A percentile compares a stretch with the other conserved stretches of the same genome.
Conservation (phyloP, 345 rosid genomes). For the Citrus australasica region DNA sequence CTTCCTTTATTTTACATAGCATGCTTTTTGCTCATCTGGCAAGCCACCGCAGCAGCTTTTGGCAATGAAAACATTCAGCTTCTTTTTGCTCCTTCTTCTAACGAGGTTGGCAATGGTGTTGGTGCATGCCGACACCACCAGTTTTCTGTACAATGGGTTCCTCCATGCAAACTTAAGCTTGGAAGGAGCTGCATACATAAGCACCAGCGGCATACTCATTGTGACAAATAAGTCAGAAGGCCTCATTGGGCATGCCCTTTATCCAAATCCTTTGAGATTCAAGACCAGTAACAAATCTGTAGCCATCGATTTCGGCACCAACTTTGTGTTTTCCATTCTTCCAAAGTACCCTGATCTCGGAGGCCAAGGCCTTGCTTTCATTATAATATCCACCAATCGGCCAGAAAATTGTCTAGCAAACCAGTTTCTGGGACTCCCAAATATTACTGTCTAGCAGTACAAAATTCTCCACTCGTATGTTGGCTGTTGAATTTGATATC, state of each 20-base stretch:
- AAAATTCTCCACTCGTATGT: not conserved
- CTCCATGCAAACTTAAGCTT: not conserved
- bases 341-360: slow-evolving; percentile 30
- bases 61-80: not conserved
- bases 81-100: not conserved
- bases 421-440: not conserved
- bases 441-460: not conserved
- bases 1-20: not conserved
- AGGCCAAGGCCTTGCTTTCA: slow-evolving; percentile 40
- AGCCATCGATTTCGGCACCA: slow-evolving; percentile 28
- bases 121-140: not conserved
- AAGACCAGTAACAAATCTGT: not conserved
- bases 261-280: not conserved
- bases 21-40: not conserved
- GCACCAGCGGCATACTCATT: not conserved
- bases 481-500: not conserved
- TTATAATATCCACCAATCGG: slow-evolving; percentile 25
- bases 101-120: not conserved
- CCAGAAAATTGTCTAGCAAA: not conserved
- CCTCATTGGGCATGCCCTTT: not conserved
- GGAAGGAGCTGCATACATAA: not conserved
- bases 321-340: slow-evolving; percentile 32
- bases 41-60: not conserved
- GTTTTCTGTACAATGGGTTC: not conserved
- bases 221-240: not conserved